Evolutionary conservation across 2,329 filamentous ascomycete genomes (phyloP).

Genomic region (Pestalotiopsis sp.): DNA sequence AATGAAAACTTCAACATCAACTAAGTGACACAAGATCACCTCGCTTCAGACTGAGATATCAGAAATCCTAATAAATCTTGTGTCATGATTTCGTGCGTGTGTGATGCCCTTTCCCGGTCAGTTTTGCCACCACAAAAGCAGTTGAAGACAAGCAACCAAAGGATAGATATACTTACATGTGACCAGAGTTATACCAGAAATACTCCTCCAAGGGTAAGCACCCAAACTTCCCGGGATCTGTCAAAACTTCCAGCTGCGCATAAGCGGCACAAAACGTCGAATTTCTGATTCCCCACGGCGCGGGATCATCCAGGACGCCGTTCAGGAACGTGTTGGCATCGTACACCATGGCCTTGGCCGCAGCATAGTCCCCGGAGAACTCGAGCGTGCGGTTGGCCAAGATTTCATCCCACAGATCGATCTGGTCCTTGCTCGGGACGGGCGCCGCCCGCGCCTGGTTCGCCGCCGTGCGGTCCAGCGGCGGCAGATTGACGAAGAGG

Average conservation of each 20-base stretch:
- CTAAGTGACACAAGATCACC: not conserved
- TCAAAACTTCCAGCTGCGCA: conserved; percentile 26
- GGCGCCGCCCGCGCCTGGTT: conserved; percentile 37
- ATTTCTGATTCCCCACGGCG: conserved; percentile 29
- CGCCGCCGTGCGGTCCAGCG: conserved; percentile 46
- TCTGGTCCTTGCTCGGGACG: conserved; percentile 47
- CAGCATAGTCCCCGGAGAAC: conserved; percentile 33
- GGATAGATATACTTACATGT: conserved; percentile 24
- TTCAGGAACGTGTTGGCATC: conserved; percentile 36
- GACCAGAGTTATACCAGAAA: conserved; percentile 35
- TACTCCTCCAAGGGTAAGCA: conserved; percentile 32
- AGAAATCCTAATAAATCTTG: not conserved
- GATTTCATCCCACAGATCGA: conserved; percentile 46
- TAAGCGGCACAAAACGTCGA: conserved; percentile 31
- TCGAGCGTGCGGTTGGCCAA: conserved; percentile 34
- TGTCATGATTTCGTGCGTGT: not conserved
- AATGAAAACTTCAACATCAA: too few species aligned
- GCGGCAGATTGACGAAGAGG: conserved; percentile 55
- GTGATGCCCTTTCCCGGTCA: not conserved
- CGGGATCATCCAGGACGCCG: conserved; percentile 28
- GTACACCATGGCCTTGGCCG: conserved; percentile 28
- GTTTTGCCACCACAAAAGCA: not conserved
- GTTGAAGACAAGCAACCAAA: not conserved
- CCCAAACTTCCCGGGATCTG: conserved; percentile 26
- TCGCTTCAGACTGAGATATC: not conserved